phyloP scores from a whole-genome alignment of 441 rosid species.

The Gossypium davidsonii region DNA sequence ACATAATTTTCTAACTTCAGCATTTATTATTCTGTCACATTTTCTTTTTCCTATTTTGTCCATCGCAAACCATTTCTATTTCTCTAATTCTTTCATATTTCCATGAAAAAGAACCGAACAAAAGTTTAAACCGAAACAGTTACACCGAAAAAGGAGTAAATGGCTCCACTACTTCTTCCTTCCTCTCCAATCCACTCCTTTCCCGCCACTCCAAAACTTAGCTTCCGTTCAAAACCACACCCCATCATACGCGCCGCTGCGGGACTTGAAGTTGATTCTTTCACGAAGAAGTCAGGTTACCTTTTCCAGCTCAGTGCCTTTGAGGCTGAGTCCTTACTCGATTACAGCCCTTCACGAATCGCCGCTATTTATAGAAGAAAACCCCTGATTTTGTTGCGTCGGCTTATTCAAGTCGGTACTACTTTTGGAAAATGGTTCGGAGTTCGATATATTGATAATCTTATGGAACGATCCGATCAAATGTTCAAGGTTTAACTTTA shows the following conservation, averaged over 20 bases:
- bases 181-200: constrained; percentile 27
- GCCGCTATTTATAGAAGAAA: constrained; percentile 47
- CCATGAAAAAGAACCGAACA: background rate
- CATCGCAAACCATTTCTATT: background rate
- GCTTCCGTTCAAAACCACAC: constrained; percentile 6
- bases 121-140: background rate
- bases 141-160: background rate
- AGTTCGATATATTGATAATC: constrained; percentile 51
- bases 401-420: constrained; percentile 60
- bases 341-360: constrained; percentile 45
- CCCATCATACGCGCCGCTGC: constrained; percentile 21
- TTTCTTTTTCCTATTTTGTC: background rate
- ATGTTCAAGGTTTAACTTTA: constrained; percentile 56
- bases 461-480: constrained; percentile 53
- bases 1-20: background rate
- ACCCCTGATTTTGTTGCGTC: constrained; percentile 60
- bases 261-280: constrained; percentile 50
- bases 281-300: constrained; percentile 81
- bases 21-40: background rate
- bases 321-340: constrained; percentile 56
- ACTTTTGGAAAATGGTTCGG: constrained; percentile 77
- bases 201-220: constrained; percentile 30
- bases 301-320: constrained; percentile 50
- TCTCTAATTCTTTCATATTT: background rate
- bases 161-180: constrained; percentile 23